These are phyloP conservation scores for Dactylonectria estremocensis DNA, from an alignment of 2,329 filamentous ascomycete species.

Conservation along the genomic window DNA sequence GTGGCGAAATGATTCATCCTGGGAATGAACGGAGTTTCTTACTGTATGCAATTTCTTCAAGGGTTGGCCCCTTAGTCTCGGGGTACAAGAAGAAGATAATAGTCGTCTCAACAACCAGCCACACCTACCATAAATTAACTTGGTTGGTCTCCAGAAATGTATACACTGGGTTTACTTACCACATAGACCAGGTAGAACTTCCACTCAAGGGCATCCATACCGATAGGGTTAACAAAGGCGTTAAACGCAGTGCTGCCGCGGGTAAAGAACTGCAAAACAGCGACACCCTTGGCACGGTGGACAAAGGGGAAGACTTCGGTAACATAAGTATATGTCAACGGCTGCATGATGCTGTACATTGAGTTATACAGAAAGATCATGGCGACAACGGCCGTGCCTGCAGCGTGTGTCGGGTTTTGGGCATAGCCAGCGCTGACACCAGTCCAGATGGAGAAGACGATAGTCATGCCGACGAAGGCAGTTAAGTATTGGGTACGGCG, in stretches of 20 bases:
- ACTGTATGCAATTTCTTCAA: neutral
- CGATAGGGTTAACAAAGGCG: conserved; percentile 7
- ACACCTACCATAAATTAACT: neutral
- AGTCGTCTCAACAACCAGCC: neutral
- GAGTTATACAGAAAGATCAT: neutral
- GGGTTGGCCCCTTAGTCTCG: neutral
- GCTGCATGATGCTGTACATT: neutral
- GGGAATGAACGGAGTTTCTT: neutral
- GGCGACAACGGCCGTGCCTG: neutral
- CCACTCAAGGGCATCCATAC: conserved; percentile 5
- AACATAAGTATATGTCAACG: neutral
- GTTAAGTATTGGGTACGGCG: neutral
- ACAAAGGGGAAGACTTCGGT: neutral
- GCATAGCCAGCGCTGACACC: neutral
- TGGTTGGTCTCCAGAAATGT: neutral
- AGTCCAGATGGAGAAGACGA: neutral
- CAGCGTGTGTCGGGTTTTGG: neutral
- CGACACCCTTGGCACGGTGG: neutral
- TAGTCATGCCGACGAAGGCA: neutral
- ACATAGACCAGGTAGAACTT: conserved; percentile 11
- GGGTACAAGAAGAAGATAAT: neutral
- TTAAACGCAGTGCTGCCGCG: conserved; percentile 6
- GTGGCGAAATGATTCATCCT: too few relatives aligned
- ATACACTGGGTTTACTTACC: neutral
- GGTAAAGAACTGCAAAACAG: neutral